Evolutionary conservation across 768 basidiomycete genomes (phyloP).

Genomic region (Lepiota brunneoincarnata): DNA sequence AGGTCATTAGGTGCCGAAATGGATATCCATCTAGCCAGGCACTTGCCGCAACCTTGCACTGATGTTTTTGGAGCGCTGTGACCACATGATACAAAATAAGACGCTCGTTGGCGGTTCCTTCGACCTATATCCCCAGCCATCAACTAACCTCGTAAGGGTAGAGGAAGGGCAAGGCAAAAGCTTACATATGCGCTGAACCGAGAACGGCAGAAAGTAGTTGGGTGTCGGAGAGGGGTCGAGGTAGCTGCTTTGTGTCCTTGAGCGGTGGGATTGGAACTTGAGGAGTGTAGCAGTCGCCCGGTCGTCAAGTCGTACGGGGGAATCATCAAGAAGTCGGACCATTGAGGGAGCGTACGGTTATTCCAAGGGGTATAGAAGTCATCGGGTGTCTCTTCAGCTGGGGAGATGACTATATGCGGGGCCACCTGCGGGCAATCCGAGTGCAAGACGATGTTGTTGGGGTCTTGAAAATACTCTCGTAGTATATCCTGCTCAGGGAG

Average conservation of each 20-base stretch:
- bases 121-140: conserved; percentile 15
- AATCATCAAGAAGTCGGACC: conserved; percentile 30
- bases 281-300: conserved; percentile 11
- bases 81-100: conserved; percentile 29
- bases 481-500: conserved; percentile 25
- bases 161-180: background rate
- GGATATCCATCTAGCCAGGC: background rate
- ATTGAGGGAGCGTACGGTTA: conserved; percentile 37
- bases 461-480: conserved; percentile 20
- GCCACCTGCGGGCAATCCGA: conserved; percentile 34
- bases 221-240: background rate
- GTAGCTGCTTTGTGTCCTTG: background rate
- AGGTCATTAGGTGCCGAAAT: conserved; percentile 12
- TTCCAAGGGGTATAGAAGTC: conserved; percentile 30
- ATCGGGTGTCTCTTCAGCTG: conserved; percentile 34
- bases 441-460: conserved; percentile 41
- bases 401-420: conserved; percentile 56
- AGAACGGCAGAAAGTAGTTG: conserved; percentile 28
- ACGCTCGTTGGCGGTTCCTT: conserved; percentile 22
- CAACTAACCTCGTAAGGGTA: background rate
- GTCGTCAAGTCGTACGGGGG: conserved; percentile 24
- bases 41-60: conserved; percentile 38
- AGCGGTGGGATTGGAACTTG: background rate
- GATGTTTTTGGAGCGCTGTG: conserved; percentile 32
- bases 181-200: conserved; percentile 28